Base-by-base conservation (phyloP, 2,329 filamentous ascomycete genomes). In the Paraphaeosphaeria sporulosa region DNA sequence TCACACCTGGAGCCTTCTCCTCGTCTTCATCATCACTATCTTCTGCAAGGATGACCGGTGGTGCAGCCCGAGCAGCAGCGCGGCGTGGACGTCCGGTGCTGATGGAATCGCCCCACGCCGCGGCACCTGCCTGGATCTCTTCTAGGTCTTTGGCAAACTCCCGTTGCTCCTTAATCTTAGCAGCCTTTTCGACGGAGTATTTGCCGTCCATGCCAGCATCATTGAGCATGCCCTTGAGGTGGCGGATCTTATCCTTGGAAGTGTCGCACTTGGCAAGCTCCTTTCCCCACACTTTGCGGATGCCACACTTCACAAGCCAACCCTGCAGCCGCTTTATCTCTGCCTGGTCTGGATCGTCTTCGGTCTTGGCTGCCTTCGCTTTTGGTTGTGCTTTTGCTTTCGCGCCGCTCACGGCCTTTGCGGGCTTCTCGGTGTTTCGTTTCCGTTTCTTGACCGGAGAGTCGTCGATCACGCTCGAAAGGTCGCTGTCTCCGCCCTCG, bases 241-340 rank as follows among this genome's bases (percentile, higher is more conserved):
- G 92, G 55, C 84, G 84, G 63, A 97, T 92, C 82, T 97, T 97
- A 52, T 87, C 92, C 62, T 88, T 90, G 4, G 85, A 75, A 25
- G 94, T 91, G 57, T 89, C 86, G 70, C 87, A 93, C 57, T 88
- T 83, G 75, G 92, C 92, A 30, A 99, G 84, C 78, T 97, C 93
- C 64, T 90, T 88, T 52, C 86, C 87, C 94, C 95, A 99, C 62
- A 97, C 86, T 75, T 97, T 98, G 55, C 93, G 90, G 57, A 97
- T 87, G 32, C 94, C 94, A 71, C 94, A 99, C 78, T 97, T 97
- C 48, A 90, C 80, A 7, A 99, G 85, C 78, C 94, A 93, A 9
- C 88, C 87, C 79, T 98, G 94, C 3, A 98, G 83, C 51, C 89
- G 90, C 78, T 97, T 98, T 74, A 97, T 90, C 75, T 96, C 91